Evolutionary conservation across 345 rosid genomes (phyloP).

Genomic region (Eucalyptus coolabah): DNA sequence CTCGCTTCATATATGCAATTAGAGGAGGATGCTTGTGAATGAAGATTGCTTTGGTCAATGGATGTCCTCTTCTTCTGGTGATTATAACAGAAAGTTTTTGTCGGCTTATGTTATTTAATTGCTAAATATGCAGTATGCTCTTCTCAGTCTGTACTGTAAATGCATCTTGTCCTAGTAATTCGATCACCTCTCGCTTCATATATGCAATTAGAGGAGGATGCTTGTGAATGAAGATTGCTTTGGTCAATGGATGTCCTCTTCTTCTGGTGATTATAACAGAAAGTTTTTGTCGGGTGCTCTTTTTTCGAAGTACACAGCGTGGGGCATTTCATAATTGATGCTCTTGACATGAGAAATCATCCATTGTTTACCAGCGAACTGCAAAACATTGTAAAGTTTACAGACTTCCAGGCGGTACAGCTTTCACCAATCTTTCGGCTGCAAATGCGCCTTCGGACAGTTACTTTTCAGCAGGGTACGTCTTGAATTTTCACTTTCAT

Average conservation of each 20-base stretch:
- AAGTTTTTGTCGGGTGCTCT: background rate
- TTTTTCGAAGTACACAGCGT: background rate
- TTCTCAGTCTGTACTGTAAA: background rate
- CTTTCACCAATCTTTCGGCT: background rate
- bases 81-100: background rate
- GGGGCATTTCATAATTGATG: background rate
- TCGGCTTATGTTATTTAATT: background rate
- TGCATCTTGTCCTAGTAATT: background rate
- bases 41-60: slow-evolving; percentile 8
- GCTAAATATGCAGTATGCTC: background rate
- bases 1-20: background rate
- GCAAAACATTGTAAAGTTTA: background rate
- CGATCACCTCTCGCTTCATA: background rate
- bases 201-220: background rate
- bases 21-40: slow-evolving; percentile 5
- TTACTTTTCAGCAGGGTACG: background rate
- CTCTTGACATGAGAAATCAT: background rate
- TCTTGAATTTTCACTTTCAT: background rate
- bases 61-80: background rate
- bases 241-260: background rate
- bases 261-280: background rate
- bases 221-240: slow-evolving; percentile 17
- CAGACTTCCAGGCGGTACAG: background rate
- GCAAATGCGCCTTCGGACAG: background rate
- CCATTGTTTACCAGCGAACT: background rate